phyloP scores from a whole-genome alignment of 2,329 filamentous ascomycete species.

The Monilinia fructicola region DNA sequence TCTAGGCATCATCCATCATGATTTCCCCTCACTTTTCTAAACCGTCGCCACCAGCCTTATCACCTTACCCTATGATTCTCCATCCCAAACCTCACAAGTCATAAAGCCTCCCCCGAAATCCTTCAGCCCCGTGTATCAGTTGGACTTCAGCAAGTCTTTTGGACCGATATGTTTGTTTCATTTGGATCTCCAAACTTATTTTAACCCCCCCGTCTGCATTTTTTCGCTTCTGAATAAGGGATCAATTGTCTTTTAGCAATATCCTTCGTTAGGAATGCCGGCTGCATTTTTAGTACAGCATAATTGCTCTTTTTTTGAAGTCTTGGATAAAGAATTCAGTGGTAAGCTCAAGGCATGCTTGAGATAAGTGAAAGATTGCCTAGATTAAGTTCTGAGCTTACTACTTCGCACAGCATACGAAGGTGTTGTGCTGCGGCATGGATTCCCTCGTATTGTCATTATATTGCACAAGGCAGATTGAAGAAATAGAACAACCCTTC shows the following conservation, averaged over 20 bases:
- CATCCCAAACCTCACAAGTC: neutral
- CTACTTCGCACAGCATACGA: slow-evolving; percentile 2
- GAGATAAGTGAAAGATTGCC: neutral
- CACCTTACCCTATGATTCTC: neutral
- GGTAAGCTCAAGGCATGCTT: neutral
- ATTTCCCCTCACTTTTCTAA: neutral
- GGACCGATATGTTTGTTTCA: neutral
- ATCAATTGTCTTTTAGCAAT: neutral
- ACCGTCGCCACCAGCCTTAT: neutral
- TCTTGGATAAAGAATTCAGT: neutral
- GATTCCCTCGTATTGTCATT: neutral
- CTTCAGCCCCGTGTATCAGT: neutral
- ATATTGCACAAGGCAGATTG: neutral
- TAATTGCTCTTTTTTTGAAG: neutral
- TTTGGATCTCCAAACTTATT: neutral
- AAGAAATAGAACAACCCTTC: too few species aligned
- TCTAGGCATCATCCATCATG: neutral
- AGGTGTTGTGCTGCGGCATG: neutral
- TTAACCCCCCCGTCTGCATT: neutral
- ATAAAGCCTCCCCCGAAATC: neutral
- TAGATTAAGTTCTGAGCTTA: neutral
- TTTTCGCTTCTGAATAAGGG: neutral
- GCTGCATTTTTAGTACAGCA: neutral
- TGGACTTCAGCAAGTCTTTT: neutral
- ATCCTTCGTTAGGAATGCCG: neutral